A percentile compares a stretch with the other conserved stretches of the same genome.
Evolutionary conservation across 2,329 filamentous ascomycete species (phyloP).

Genomic region (Aspergillus sp.): DNA sequence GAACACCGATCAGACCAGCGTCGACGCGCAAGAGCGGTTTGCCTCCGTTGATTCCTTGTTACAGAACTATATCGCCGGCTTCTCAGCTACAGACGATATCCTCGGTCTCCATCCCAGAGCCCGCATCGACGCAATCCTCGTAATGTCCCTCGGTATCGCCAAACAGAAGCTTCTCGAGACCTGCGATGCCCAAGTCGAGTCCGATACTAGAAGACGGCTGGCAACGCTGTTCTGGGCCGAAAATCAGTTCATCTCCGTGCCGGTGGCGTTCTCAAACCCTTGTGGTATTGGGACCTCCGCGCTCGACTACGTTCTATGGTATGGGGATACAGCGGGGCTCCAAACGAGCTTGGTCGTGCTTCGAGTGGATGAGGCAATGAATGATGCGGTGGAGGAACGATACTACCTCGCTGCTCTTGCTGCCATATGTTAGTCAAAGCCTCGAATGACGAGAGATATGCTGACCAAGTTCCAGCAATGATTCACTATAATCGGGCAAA

Average conservation of each 20-base stretch:
- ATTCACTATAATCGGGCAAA: background rate
- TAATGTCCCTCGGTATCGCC: too few species aligned
- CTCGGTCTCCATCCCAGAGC: too few species aligned
- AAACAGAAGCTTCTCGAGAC: too few species aligned
- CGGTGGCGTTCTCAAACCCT: background rate
- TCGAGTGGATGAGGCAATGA: background rate
- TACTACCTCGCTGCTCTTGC: background rate
- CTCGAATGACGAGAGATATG: background rate
- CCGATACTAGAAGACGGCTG: background rate
- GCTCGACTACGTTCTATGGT: background rate
- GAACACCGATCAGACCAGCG: too few species aligned
- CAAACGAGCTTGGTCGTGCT: background rate
- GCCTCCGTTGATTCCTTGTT: too few species aligned
- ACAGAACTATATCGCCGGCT: too few species aligned
- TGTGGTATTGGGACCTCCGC: background rate
- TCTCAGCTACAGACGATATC: too few species aligned
- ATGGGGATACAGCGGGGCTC: background rate
- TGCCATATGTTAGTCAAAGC: background rate
- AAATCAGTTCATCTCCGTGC: background rate
- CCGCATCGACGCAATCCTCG: too few species aligned
- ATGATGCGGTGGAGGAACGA: background rate
- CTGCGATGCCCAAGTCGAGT: too few species aligned
- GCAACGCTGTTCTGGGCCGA: background rate
- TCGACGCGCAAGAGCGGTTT: too few species aligned
- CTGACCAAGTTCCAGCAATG: background rate